Evolutionary conservation across 345 rosid species (phyloP).

Genomic region (Clarkia xantiana): DNA sequence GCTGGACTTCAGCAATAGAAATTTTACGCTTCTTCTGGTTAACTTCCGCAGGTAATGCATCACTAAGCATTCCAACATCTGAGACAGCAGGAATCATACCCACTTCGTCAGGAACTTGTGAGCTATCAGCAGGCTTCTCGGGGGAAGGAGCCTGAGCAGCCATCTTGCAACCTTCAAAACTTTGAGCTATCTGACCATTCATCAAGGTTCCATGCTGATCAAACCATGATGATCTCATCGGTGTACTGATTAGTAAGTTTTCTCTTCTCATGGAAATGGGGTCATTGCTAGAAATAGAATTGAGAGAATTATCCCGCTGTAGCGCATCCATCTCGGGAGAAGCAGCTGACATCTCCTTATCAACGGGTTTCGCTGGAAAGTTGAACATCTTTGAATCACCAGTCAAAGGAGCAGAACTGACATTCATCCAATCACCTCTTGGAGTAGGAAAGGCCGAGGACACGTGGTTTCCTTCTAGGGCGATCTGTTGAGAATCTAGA

Average conservation of each 20-base stretch:
- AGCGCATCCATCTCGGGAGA: conserved; percentile 19
- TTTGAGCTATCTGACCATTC: conserved; percentile 47
- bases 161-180: conserved; percentile 27
- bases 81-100: conserved; percentile 24
- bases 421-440: conserved; percentile 17
- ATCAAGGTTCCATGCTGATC: conserved; percentile 51
- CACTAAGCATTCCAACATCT: conserved; percentile 8
- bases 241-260: conserved; percentile 48
- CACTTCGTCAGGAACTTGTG: conserved; percentile 16
- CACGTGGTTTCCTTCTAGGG: conserved; percentile 27
- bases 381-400: conserved; percentile 24
- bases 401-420: conserved; percentile 10
- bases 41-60: conserved; percentile 22
- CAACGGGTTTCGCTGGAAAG: conserved; percentile 13
- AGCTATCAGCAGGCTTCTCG: conserved; percentile 32
- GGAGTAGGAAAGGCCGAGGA: conserved; percentile 17
- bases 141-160: conserved; percentile 18
- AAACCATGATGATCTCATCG: conserved; percentile 74
- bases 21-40: conserved; percentile 59
- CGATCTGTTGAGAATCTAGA: conserved; percentile 27
- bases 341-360: conserved; percentile 10
- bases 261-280: conserved; percentile 26
- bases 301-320: conserved; percentile 24
- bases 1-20: conserved; percentile 29
- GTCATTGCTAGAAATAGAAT: conserved; percentile 17